Evolutionary conservation across 2,329 filamentous ascomycete species (phyloP).

Genomic region (Cercospora berteroae): DNA sequence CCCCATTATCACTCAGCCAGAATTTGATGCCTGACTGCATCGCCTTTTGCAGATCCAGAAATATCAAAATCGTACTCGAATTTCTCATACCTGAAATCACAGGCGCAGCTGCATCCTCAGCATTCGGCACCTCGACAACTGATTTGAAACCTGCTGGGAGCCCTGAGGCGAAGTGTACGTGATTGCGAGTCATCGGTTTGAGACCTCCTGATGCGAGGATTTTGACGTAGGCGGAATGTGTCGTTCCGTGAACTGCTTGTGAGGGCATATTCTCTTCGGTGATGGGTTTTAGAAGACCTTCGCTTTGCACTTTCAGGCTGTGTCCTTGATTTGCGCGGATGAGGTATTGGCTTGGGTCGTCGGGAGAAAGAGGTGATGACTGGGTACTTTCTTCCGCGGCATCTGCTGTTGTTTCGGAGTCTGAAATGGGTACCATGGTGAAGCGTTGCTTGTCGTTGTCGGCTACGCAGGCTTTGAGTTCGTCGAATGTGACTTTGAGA

Average conservation of each 20-base stretch:
- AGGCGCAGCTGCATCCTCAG: slow-evolving; percentile 52
- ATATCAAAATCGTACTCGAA: slow-evolving; percentile 65
- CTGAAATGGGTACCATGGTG: slow-evolving; percentile 59
- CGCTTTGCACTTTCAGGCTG: slow-evolving; percentile 72
- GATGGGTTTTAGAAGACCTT: slow-evolving; percentile 67
- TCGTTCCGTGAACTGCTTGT: slow-evolving; percentile 80
- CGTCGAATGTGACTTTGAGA: slow-evolving; percentile 70
- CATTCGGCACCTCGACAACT: slow-evolving; percentile 27
- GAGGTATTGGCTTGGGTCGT: slow-evolving; percentile 66
- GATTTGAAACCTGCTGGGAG: slow-evolving; percentile 54
- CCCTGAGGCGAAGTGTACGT: slow-evolving; percentile 85
- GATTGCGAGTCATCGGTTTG: slow-evolving; percentile 76
- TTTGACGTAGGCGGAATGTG: slow-evolving; percentile 71
- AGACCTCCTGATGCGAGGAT: slow-evolving; percentile 78
- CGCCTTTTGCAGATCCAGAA: slow-evolving; percentile 74
- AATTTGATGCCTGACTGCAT: slow-evolving; percentile 68
- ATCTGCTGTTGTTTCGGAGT: slow-evolving; percentile 2
- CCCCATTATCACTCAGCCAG: slow-evolving; percentile 53
- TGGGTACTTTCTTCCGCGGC: slow-evolving; percentile 34
- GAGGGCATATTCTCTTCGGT: slow-evolving; percentile 42
- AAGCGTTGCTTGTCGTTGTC: slow-evolving; percentile 91
- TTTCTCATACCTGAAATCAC: slow-evolving; percentile 54
- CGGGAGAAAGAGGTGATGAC: slow-evolving; percentile 25
- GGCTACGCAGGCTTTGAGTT: slow-evolving; percentile 67
- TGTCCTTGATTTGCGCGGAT: slow-evolving; percentile 97